These are phyloP conservation scores for Citrus sinensis DNA, from an alignment of 345 rosid genomes.

Conservation along the genomic window DNA sequence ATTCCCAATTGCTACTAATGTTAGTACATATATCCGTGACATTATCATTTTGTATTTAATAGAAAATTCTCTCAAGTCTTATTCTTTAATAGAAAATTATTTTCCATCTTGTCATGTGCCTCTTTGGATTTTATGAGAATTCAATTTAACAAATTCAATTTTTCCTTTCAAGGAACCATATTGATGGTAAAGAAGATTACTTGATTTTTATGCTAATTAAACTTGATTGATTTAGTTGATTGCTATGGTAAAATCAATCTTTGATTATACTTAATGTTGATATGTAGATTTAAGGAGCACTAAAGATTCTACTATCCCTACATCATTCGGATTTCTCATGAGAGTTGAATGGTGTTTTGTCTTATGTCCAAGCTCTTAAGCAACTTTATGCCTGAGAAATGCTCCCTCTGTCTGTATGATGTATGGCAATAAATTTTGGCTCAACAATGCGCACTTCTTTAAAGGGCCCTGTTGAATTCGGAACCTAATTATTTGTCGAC, in stretches of 20 bases:
- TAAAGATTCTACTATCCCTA: neutral
- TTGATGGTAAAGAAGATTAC: neutral
- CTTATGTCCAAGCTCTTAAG: neutral
- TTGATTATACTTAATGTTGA: neutral
- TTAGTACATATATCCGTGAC: no score
- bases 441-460: conserved; percentile 25
- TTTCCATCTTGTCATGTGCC: neutral
- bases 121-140: neutral
- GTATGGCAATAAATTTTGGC: neutral
- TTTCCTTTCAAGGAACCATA: neutral
- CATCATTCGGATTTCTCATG: neutral
- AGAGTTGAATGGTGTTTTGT: neutral
- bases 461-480: conserved; percentile 5
- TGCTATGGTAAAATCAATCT: neutral
- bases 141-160: neutral
- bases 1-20: neutral
- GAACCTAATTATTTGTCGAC: conserved; percentile 1
- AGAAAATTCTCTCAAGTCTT: neutral
- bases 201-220: neutral
- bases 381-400: neutral
- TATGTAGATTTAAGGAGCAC: neutral
- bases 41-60: neutral
- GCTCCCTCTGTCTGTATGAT: neutral
- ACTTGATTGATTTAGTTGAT: neutral
- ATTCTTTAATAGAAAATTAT: neutral